Evolutionary conservation across 768 basidiomycete species (phyloP).

Genomic region (Hypholoma sublateritium): DNA sequence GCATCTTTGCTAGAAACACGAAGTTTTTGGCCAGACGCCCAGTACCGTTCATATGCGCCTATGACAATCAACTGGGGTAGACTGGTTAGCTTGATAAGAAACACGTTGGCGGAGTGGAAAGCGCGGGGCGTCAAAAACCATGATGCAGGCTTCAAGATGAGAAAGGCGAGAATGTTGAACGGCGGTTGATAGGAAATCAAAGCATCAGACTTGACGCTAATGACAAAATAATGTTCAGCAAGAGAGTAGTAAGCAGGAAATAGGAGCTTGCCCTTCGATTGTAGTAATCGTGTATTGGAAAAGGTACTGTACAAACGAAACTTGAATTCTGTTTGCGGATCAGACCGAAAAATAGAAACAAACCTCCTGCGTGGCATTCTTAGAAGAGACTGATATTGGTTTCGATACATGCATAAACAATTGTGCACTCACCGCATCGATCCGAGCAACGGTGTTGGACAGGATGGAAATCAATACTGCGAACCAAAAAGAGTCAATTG

Average conservation of each 20-base stretch:
- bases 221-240: background rate
- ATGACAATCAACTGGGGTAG: constrained; percentile 80
- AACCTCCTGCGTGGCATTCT: constrained; percentile 53
- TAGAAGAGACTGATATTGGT: background rate
- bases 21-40: constrained; percentile 48
- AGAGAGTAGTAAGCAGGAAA: background rate
- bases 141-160: constrained; percentile 77
- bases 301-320: constrained; percentile 59
- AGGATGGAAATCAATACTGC: constrained; percentile 83
- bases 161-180: constrained; percentile 81
- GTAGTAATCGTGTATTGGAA: constrained; percentile 87
- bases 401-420: background rate
- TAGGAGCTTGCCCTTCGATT: constrained; percentile 69
- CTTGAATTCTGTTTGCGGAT: background rate
- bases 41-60: constrained; percentile 75
- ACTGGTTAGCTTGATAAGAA: constrained; percentile 81
- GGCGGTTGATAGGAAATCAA: constrained; percentile 92
- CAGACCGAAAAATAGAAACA: constrained; percentile 1
- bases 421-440: constrained; percentile 55
- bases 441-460: constrained; percentile 85
- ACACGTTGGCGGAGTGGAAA: constrained; percentile 83
- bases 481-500: background rate
- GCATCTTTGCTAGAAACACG: constrained; percentile 53
- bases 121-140: constrained; percentile 73
- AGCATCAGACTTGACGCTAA: constrained; percentile 84